Base-by-base conservation (phyloP, 768 basidiomycete species). In the Phylloporus sp. region DNA sequence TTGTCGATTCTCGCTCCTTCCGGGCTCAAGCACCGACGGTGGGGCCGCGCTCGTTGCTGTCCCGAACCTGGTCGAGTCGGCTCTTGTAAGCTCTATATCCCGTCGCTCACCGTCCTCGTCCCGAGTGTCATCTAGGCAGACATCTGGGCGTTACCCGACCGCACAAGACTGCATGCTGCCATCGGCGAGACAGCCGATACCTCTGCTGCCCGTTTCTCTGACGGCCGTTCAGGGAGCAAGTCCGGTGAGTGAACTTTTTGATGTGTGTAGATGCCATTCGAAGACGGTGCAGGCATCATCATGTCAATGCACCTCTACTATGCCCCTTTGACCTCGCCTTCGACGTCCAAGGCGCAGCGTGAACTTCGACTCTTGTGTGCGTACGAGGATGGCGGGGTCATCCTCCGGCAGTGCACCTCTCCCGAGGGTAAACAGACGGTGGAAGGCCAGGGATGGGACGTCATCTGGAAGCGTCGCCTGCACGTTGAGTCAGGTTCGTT, bases 371-470 rank as follows among this genome's bases (percentile, higher is more conserved):
- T 95, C 5, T 65, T 95, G 0, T 77, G 82, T 34, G 90, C 81
- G 1, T 95, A 91, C 65, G 95, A 99, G 70, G 85, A 87, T 53
- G 95, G 95, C 1, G 76, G 80, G n/a, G 85, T 97, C n/a, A 79
- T 79, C 20, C 68, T 93, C 29, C 85, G 82, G 48, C 74, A 72
- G 45, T 84, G 81, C 49, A 70, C 69, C 4, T 40, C 60, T 12
- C 60, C 67, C 3, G 55, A 66, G 1, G 73, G 71, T 32, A 73
- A 62, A 40, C 70, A 71, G 41, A 78, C 69, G 0, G 73, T 91
- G 4, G 83, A 88, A 63, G 86, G 90, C 5, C 63, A 73, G 16
- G 88, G 86, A 0, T 92, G 91, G 91, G 80, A 85, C 16, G 65
- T 72, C 13, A 47, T 88, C 6, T 92, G 91, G 91, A 77, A 69